Conservation (phyloP, 2,329 filamentous ascomycete genomes). For the Colletotrichum noveboracense region DNA sequence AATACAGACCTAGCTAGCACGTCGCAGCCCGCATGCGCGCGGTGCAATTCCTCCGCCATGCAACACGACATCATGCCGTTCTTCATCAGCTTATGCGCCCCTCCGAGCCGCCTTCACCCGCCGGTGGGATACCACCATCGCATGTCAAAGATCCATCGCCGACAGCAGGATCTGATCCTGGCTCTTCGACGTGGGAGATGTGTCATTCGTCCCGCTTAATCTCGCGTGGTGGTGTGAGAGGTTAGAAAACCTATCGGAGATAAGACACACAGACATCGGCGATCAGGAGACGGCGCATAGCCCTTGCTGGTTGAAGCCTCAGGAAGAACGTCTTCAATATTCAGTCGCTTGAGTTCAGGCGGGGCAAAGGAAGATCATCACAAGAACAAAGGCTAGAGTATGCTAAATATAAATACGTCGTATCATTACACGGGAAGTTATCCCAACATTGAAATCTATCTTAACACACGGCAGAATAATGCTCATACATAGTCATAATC, state of each 20-base stretch:
- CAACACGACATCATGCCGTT: neutral
- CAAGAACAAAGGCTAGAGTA: neutral
- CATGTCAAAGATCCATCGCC: neutral
- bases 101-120: neutral
- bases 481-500: conserved; percentile 21
- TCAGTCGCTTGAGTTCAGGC: too few relatives aligned
- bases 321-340: too few relatives aligned
- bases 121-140: neutral
- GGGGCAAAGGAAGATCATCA: neutral
- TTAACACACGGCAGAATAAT: conserved; percentile 11
- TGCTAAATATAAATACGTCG: neutral
- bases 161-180: neutral
- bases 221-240: neutral
- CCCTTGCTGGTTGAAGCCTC: too few relatives aligned
- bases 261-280: too few relatives aligned
- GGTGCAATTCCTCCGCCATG: neutral
- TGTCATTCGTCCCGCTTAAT: neutral
- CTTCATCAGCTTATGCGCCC: neutral
- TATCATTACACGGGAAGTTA: neutral
- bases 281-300: too few relatives aligned
- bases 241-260: too few relatives aligned
- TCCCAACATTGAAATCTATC: conserved; percentile 14
- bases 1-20: neutral
- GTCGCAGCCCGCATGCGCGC: neutral
- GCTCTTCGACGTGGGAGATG: neutral